Conservation (phyloP, 345 rosid genomes). For the Citropsis articulata region DNA sequence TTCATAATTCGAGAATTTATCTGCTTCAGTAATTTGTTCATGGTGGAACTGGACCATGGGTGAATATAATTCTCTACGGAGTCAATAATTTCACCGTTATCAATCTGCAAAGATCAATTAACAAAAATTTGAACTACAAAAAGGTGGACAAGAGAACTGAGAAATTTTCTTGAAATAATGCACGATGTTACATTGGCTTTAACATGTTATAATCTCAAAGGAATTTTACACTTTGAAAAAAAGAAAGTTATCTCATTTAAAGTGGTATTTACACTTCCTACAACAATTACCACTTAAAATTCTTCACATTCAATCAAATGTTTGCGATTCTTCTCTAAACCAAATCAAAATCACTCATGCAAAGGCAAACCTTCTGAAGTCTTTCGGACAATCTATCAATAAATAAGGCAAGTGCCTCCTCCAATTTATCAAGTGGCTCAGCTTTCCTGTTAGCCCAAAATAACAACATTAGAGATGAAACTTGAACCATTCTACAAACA, state of each 20-base stretch:
- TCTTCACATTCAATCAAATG: neutral
- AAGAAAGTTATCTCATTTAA: neutral
- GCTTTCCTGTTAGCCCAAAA: constrained; percentile 49
- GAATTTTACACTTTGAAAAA: neutral
- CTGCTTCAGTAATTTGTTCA: constrained; percentile 45
- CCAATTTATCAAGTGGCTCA: constrained; percentile 64
- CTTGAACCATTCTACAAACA: neutral
- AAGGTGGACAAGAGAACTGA: neutral
- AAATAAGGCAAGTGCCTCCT: constrained; percentile 54
- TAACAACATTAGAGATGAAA: constrained; percentile 8
- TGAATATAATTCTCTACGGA: constrained; percentile 31
- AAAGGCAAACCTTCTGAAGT: constrained; percentile 43
- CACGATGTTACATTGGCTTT: neutral
- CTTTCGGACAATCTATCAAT: constrained; percentile 62
- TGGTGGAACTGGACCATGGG: constrained; percentile 73
- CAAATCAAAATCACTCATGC: neutral
- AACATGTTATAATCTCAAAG: neutral
- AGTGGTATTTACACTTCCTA: neutral
- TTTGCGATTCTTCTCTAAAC: neutral
- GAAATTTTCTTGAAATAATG: neutral
- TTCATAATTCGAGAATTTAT: constrained; percentile 47
- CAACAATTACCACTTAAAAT: neutral
- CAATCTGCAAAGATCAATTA: constrained; percentile 39
- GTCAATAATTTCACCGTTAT: constrained; percentile 18
- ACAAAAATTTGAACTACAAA: constrained; percentile 1